Conservation (phyloP, 2,329 filamentous ascomycete species). For the Arthroderma sp. region DNA sequence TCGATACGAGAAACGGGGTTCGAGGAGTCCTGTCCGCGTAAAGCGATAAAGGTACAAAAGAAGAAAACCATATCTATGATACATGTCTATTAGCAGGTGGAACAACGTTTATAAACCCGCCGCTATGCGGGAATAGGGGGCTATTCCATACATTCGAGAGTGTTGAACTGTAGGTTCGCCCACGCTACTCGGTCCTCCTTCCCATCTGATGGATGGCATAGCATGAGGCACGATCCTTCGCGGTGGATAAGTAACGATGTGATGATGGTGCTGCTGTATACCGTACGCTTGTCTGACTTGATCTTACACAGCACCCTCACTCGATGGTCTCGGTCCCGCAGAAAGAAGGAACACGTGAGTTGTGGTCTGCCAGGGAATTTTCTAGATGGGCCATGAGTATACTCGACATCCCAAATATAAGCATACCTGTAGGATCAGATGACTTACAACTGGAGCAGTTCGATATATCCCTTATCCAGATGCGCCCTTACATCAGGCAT, state of each 20-base stretch:
- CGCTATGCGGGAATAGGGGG: not conserved
- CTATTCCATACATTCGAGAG: constrained; percentile 40
- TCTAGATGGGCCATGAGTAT: constrained; percentile 20
- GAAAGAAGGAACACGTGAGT: constrained; percentile 40
- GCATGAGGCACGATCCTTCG: constrained; percentile 27
- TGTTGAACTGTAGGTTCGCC: constrained; percentile 43
- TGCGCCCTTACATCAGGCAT: constrained; percentile 20
- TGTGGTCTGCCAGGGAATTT: constrained; percentile 37
- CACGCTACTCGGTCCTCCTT: constrained; percentile 34
- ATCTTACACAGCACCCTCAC: constrained; percentile 44
- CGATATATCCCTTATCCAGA: constrained; percentile 28
- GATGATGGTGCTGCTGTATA: constrained; percentile 40
- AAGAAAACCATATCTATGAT: constrained; percentile 43
- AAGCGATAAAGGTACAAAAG: constrained; percentile 44
- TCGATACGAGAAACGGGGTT: constrained; percentile 31
- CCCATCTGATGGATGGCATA: constrained; percentile 26
- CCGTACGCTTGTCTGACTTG: constrained; percentile 29
- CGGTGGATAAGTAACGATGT: constrained; percentile 34
- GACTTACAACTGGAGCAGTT: constrained; percentile 29
- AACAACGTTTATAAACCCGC: not conserved
- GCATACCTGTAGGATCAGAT: not conserved
- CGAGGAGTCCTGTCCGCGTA: constrained; percentile 45
- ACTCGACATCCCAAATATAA: not conserved
- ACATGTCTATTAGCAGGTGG: constrained; percentile 1
- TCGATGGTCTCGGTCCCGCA: constrained; percentile 40